Conservation (phyloP, 2,329 filamentous ascomycete species). For the Neonectria sp. region DNA sequence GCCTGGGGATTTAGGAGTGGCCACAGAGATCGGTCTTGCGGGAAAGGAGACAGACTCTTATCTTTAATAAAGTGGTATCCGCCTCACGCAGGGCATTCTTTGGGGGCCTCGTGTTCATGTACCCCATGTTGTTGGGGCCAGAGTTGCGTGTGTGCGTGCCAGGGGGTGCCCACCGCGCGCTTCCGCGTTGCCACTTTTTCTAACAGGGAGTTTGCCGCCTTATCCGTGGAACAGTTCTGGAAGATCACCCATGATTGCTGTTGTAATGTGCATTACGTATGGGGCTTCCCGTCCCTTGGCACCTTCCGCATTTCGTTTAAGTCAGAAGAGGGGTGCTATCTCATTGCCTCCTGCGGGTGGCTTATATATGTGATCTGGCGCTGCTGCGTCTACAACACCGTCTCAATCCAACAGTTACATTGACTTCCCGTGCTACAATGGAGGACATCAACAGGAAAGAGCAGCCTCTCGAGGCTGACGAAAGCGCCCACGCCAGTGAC, state of each 20-base stretch:
- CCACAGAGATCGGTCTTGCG: neutral
- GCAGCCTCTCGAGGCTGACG: slow-evolving; percentile 36
- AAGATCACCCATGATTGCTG: slow-evolving; percentile 7
- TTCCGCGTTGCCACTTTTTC: slow-evolving; percentile 23
- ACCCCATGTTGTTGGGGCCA: slow-evolving; percentile 15
- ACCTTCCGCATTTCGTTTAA: slow-evolving; percentile 31
- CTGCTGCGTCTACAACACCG: neutral
- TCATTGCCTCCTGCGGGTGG: slow-evolving; percentile 7
- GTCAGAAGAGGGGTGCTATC: slow-evolving; percentile 9
- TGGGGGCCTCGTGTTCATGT: slow-evolving; percentile 14
- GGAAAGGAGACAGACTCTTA: neutral
- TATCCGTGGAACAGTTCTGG: slow-evolving; percentile 29
- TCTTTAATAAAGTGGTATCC: neutral
- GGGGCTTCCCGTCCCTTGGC: slow-evolving; percentile 17
- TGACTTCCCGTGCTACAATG: slow-evolving; percentile 27
- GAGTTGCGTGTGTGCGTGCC: slow-evolving; percentile 3
- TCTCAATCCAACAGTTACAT: neutral
- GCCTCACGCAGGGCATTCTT: neutral
- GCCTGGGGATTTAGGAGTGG: neutral
- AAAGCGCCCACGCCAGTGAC: slow-evolving; percentile 30
- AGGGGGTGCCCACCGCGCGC: neutral
- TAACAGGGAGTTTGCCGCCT: slow-evolving; percentile 24
- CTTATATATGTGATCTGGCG: slow-evolving; percentile 15
- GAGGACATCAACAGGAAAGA: slow-evolving; percentile 37
- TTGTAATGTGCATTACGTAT: slow-evolving; percentile 30